Base-by-base conservation (phyloP, 2,329 filamentous ascomycete species). In the Periconia sp. region DNA sequence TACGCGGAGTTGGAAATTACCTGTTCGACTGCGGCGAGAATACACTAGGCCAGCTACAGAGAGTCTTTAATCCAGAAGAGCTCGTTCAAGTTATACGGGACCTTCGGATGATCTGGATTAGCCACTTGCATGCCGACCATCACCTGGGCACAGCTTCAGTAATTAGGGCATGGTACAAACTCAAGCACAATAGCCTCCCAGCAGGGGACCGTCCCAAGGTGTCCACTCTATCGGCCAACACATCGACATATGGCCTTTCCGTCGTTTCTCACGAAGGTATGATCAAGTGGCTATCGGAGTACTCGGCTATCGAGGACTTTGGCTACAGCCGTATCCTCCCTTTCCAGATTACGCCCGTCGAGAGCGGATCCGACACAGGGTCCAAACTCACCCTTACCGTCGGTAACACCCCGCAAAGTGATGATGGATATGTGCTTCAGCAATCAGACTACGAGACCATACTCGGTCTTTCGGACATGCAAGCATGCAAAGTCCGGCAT, bases 81-180 rank as follows among this genome's bases (percentile, higher is more conserved):
- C 74, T 92, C 3, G 75, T 76, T 19, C 77, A 85, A n/a, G 78
- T 96, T 10, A 75, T 99, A n/a, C 79, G 77, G 46, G 85, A 95
- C 50, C 77, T 99, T 30, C 86, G 85, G 40, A 82, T 84, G 55
- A 86, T 99, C 50, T 95, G 90, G 84, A 94, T 99, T 71, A 95
- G 89, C 68, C 94, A 99, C 72, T 77, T 95, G 50, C 94, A 99
- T 69, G 94, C 94, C 4, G 94, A 99, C 72, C 94, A 99, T 71
- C 94, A 97, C 64, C 80, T 99, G 15, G 94, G 94, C 19, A 88
- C 85, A 1, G 78, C 83, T n/a, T 82, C 85, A 5, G 75, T 97
- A n/a, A 83, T 97, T 61, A 85, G 82, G 59, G 88, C 88, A 5
- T 96, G 91, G 89, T 84, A 89, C 53, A 59, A 76, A 40, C 78